Evolutionary conservation across 768 basidiomycete species (phyloP).

Genomic region (Chalciporus sphaerocephalus): DNA sequence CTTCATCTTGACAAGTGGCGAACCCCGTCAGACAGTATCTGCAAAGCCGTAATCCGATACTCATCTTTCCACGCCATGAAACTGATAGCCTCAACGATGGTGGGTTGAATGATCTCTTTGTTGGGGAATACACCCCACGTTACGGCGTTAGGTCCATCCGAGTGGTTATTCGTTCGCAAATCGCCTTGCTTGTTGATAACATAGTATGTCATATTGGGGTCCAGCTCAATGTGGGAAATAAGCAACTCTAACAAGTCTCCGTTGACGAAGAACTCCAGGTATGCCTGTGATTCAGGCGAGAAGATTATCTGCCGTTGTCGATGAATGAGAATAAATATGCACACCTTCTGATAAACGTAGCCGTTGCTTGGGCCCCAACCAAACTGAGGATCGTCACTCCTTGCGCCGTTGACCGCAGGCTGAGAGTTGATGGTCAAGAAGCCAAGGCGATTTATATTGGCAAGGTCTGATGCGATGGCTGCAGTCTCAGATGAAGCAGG

Average conservation of each 20-base stretch:
- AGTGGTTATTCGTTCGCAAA: constrained; percentile 89
- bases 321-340: constrained; percentile 1
- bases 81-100: constrained; percentile 93
- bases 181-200: constrained; percentile 96
- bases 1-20: constrained; percentile 68
- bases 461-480: constrained; percentile 72
- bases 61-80: constrained; percentile 98
- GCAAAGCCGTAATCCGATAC: constrained; percentile 12
- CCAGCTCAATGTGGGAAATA: constrained; percentile 77
- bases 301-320: neutral
- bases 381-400: constrained; percentile 77
- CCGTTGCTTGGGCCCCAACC: constrained; percentile 96
- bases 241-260: constrained; percentile 69
- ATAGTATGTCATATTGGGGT: constrained; percentile 90
- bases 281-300: constrained; percentile 61
- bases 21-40: neutral
- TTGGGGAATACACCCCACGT: constrained; percentile 99
- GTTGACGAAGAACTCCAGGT: constrained; percentile 91
- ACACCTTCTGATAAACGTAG: constrained; percentile 92
- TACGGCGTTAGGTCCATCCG: constrained; percentile 95
- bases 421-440: constrained; percentile 98
- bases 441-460: constrained; percentile 83
- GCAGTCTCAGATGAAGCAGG: constrained; percentile 80
- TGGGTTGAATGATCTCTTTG: constrained; percentile 94
- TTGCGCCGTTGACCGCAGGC: constrained; percentile 87